Conservation (phyloP, 306 rosid genomes). For the Sicyos edulis region DNA sequence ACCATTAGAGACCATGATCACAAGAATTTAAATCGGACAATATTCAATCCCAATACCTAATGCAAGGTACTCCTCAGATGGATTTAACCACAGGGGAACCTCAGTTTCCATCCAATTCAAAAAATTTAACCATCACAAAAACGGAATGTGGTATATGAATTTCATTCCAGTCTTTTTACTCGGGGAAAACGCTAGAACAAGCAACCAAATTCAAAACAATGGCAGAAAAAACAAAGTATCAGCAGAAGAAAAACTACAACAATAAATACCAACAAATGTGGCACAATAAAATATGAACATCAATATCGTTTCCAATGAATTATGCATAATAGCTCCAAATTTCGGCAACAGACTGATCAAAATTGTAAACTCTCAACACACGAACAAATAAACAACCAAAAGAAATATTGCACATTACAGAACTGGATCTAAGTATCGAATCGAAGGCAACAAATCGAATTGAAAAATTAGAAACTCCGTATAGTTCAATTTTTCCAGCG, state of each 20-base stretch:
- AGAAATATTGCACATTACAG: conserved; percentile 5
- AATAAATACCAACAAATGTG: conserved; percentile 5
- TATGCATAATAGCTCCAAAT: not conserved
- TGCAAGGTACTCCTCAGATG: not conserved
- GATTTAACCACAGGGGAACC: not conserved
- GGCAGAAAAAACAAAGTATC: not conserved
- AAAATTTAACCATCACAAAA: not conserved
- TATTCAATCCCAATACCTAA: not conserved
- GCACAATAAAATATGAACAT: not conserved
- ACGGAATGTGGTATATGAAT: not conserved
- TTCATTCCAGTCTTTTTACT: not conserved
- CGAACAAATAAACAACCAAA: conserved; percentile 1
- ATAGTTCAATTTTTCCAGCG: not conserved
- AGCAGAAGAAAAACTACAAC: not conserved
- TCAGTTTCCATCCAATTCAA: not conserved
- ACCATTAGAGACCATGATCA: not conserved
- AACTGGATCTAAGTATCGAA: conserved; percentile 2
- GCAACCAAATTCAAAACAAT: not conserved
- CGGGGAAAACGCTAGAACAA: not conserved
- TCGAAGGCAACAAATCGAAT: not conserved
- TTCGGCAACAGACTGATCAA: not conserved
- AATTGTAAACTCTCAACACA: not conserved
- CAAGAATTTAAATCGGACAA: conserved; percentile 6
- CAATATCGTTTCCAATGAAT: not conserved
- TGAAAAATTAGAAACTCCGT: not conserved